Evolutionary conservation across 2,329 filamentous ascomycete genomes (phyloP), one percentile per base, ranked within the genome.

Genomic region (Ilyonectria robusta): DNA sequence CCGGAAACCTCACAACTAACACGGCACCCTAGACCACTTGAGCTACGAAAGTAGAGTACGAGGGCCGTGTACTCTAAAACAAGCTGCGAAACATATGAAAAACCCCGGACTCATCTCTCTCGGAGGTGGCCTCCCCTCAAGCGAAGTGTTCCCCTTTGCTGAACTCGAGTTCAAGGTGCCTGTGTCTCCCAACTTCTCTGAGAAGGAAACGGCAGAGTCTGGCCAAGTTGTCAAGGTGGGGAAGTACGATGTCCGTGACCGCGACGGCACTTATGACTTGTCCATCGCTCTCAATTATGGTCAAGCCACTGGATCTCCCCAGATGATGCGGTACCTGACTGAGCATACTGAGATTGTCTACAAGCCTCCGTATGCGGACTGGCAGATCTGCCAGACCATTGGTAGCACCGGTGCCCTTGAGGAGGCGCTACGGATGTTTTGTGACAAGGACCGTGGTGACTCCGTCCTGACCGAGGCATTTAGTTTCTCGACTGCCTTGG

Each of bases 301-400:
- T 37, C 94, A 97, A 82, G 91, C 94, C 9, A 90, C 90, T 19
- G 96, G 96, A 19, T 90, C 94, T 11, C 92, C 94, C 4, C 96
- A 97, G 82, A 86, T 99, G 80, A 84, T 98, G 69, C 91, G 96
- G 67, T 98, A 93, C 83, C 86, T 98, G 57, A 97, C 95, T 0
- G 96, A 99, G 84, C 96, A 98, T 82, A 97, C 95, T 0, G 95
- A 99, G 82, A 89, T 98, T 62, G 90, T 97, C 17, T 93, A 94
- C 80, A 87, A 89, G 68, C 95, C 95, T 17, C 94, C 93, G 0
- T 98, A 98, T 78, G 87, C 91, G 19, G 95, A 99, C 83, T 99
- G 96, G 96, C 87, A 89, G 70, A 93, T 93, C 75, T 91, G 91
- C 61, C 86, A 98, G 83, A 95, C 91, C 2, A 88, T 95, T 46